Base-by-base conservation (phyloP, 2,329 filamentous ascomycete genomes). In the Tolypocladium guangdongense region DNA sequence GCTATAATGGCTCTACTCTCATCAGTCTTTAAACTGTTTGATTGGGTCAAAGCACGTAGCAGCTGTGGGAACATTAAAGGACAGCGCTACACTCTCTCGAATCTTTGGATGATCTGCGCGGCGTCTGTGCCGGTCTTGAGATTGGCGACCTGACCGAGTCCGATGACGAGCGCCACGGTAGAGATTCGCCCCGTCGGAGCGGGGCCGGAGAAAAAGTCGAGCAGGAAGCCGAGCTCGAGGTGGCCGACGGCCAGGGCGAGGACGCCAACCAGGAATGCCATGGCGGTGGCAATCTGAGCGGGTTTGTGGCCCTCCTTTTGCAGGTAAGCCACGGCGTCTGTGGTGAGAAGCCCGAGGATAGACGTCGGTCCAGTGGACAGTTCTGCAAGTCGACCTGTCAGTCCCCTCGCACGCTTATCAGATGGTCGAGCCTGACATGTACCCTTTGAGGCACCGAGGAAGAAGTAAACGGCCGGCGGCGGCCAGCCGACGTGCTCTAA, bases 101-200 rank as follows among this genome's bases (percentile, higher is more conserved):
- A n/a, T n/a, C n/a, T n/a, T n/a, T n/a, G 78, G 49, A 85, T 81
- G 55, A 82, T 80, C 12, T 70, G 71, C 6, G 80, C 80, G 2
- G 80, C 76, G 2, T 76, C 76, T 30, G 73, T 72, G 3, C 76
- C 73, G 1, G 80, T 73, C 30, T 72, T 69, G 0, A 86, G 74
- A 1, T 78, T 78, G 4, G 74, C 78, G 53, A 86, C 75, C 62
- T 86, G 83, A n/a, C 80, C 81, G 50, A 84, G 76, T 24, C 80
- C 77, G 61, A 86, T 86, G 33, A 81, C 82, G 49, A 86, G 78
- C 27, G 81, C 83, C 1, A 83, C 82, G 2, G 82, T 82, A 0
- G 81, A 83, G 59, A 86, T 83, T 68, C 85, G 86, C 5, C 83
- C 83, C 7, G 74, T 81, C 0, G 86, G 72, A 1, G 86, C 80